Conservation (phyloP, 805 yeast species). For the Pichia eremophila region DNA sequence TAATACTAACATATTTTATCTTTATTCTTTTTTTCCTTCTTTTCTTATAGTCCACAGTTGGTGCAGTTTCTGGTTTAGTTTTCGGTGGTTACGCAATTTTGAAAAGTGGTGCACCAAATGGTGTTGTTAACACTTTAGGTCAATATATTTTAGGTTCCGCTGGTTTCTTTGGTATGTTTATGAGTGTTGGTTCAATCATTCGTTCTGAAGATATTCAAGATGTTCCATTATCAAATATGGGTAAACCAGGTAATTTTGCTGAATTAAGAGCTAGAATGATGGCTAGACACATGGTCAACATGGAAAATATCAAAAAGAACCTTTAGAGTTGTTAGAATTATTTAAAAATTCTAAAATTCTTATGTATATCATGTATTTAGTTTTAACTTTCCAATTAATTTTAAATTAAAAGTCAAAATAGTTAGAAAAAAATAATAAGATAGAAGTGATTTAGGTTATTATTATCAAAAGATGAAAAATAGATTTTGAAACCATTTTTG, state of each 20-base stretch:
- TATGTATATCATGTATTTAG: too few relatives aligned
- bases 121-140: conserved; percentile 92
- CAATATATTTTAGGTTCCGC: conserved; percentile 95
- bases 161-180: conserved; percentile 90
- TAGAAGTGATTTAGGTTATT: too few relatives aligned
- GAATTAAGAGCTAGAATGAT: conserved; percentile 33
- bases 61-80: conserved; percentile 89
- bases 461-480: too few relatives aligned
- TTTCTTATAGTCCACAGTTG: conserved; percentile 48
- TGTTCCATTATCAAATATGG: conserved; percentile 15
- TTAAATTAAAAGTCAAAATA: too few relatives aligned
- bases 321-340: not conserved
- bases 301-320: conserved; percentile 21
- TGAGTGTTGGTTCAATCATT: conserved; percentile 91
- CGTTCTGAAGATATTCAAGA: conserved; percentile 53
- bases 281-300: conserved; percentile 30
- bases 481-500: too few relatives aligned
- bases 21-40: not conserved
- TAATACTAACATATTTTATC: too few relatives aligned
- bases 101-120: conserved; percentile 96
- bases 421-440: too few relatives aligned
- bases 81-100: conserved; percentile 90
- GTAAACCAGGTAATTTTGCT: conserved; percentile 25
- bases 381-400: too few relatives aligned
- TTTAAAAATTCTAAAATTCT: not conserved